Conservation (phyloP, 805 yeast species). For the Sungouiella blattae region DNA sequence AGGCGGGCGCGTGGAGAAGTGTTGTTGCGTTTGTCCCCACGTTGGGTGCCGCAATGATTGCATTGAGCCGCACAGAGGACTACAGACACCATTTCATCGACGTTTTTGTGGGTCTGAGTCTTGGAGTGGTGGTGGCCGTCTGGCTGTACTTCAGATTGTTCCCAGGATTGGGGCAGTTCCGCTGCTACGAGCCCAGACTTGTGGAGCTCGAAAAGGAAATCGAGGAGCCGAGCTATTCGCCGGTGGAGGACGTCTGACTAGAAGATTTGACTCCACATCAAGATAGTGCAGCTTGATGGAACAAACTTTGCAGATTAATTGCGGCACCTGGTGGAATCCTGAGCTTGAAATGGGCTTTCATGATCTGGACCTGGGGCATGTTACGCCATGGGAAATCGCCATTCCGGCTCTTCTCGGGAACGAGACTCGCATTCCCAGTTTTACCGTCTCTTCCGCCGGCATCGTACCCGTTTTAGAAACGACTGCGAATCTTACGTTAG, state of each 20-base stretch:
- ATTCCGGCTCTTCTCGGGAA: too few relatives aligned
- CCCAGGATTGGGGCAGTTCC: conserved; percentile 34
- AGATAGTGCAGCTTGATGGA: too few relatives aligned
- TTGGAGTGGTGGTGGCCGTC: conserved; percentile 63
- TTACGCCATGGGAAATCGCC: too few relatives aligned
- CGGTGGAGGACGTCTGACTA: conserved; percentile 10
- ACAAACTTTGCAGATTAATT: too few relatives aligned
- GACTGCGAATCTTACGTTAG: too few relatives aligned
- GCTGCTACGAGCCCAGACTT: conserved; percentile 41
- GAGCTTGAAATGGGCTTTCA: too few relatives aligned
- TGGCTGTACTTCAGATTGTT: conserved; percentile 54
- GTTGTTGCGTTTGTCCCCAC: conserved; percentile 52
- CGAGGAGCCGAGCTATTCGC: conserved; percentile 9
- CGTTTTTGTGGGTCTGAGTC: conserved; percentile 63
- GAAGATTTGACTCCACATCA: too few relatives aligned
- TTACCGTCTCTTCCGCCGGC: too few relatives aligned
- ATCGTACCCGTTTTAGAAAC: too few relatives aligned
- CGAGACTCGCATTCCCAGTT: too few relatives aligned
- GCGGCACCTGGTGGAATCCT: too few relatives aligned
- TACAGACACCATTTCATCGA: conserved; percentile 92
- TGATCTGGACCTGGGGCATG: too few relatives aligned
- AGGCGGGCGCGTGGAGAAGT: conserved; percentile 63
- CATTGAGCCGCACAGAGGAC: conserved; percentile 84
- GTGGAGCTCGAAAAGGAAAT: conserved; percentile 14
- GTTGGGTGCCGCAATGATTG: conserved; percentile 70